Base-by-base conservation (phyloP, 805 yeast species). In the Ogataea corticis region DNA sequence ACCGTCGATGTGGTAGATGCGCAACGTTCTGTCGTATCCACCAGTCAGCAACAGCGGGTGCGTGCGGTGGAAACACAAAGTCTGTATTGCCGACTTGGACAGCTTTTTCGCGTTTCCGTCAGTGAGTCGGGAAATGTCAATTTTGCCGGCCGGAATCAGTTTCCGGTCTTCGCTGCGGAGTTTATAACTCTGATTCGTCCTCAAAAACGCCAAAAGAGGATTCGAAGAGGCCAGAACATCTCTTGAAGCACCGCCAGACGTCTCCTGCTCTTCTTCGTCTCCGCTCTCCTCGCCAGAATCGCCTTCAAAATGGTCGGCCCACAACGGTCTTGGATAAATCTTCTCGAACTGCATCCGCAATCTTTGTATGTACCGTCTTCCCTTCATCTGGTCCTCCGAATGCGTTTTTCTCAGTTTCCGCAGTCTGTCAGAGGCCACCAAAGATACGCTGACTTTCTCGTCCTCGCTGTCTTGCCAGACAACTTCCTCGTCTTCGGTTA, bases 381-480 rank as follows among this genome's bases (percentile, higher is more conserved):
- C 76, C 50, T 48, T 61, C 44, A 61, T 57, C 42, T 52, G 58
- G 54, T 61, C 66, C 56, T 64, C 70, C 33, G 50, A 54, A 43
- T 67, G 83, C 0, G 77, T 63, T 38, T 74, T 72, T 58, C 97
- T 79, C 55, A 94, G 72, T 67, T 92, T 94, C 52, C 78, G 82
- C 27, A 84, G 65, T 54, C 77, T 80, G 52, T 84, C 83, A 1
- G 83, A 69, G 1, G 76, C 63, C 13, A 72, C 60, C 25, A 94
- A 66, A 1, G 94, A 79, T 6, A 92, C 73, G 16, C 70, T 68
- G 19, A 87, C 54, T 35, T 72, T 73, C 50, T 91, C 98, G 63
- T 94, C 99, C 58, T 91, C 98, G 46, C 95, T 84, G 67, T 94
- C 99, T 13, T 65, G 65, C 99, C 99, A 94, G 2, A 83, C 89